Evolutionary conservation across 257 asterid species (phyloP), one percentile per base, ranked within the genome.

Genomic region (Nicotiana paniculata): DNA sequence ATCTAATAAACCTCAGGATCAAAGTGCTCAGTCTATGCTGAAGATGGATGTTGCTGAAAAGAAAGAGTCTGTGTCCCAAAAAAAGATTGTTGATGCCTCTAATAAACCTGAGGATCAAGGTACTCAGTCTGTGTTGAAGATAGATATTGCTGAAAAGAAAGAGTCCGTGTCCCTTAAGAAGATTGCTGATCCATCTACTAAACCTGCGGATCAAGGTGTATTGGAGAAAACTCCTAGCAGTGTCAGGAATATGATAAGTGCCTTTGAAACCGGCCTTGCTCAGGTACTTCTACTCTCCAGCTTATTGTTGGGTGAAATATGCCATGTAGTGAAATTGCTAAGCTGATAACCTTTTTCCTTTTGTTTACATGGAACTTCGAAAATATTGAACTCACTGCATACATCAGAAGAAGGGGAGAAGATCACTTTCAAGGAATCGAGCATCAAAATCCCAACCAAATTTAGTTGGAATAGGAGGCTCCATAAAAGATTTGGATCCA

Each of bases 161-260:
- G 84, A 28, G 46, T 57, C 53, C 33, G 85, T 82, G 66, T 70
- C 86, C 70, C 54, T 30, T 18, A 81, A 62, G 69, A 83, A 84
- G 66, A 55, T 61, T 28, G 85, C 85, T 83, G 89, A 84, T 70
- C 77, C 79, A 51, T 79, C 87, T 57, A 83, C 69, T 26, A n/a
- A 74, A 54, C 76, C 87, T 43, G 87, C 55, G 70, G 79, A 82
- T 67, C 90, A 82, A 84, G 85, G 72, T 82, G 84, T 83, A 33
- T 51, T 51, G 66, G 68, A 85, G 83, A 89, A 63, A 89, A 86
- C 79, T 86, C 89, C 91, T 65, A 91, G 95, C 90, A 91, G 77
- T 69, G 97, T 95, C 85, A 90, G 84, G 86, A 95, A 92, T 86
- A 90, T 93, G 93, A 91, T 93, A 77, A 91, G 90, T 86, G 97